Percentiles rank a stretch among this genome's conserved stretches.
Evolutionary conservation across 2,329 filamentous ascomycete genomes (phyloP).

Genomic region (Raffaelea arxii): DNA sequence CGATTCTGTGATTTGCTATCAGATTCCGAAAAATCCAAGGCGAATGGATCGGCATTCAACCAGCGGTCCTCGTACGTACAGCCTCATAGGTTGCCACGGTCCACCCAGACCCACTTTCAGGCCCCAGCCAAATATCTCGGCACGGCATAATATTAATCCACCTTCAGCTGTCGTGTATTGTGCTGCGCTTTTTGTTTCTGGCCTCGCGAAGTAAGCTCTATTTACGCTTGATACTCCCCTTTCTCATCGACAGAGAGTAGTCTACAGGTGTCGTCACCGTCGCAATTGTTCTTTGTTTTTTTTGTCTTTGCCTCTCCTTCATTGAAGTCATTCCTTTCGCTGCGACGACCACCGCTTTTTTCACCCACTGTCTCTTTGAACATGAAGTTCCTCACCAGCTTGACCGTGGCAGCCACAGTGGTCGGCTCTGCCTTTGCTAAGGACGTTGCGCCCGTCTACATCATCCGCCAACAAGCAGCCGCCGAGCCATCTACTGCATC

Average conservation of each 20-base stretch:
- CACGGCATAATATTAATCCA: slow-evolving; percentile 8
- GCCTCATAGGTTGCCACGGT: neutral
- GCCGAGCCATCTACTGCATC: slow-evolving; percentile 13
- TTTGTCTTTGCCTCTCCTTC: neutral
- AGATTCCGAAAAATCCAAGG: too few species aligned
- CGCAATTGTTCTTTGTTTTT: neutral
- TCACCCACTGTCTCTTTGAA: slow-evolving; percentile 1
- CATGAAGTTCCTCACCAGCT: slow-evolving; percentile 22
- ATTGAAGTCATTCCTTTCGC: neutral
- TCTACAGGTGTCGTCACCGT: neutral
- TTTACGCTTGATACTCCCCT: neutral
- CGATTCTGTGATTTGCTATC: too few species aligned
- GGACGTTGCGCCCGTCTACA: slow-evolving; percentile 41
- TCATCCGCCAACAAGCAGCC: slow-evolving; percentile 30
- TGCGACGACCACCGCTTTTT: neutral
- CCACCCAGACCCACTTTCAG: too few species aligned
- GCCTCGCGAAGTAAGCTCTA: neutral
- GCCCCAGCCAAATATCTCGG: neutral
- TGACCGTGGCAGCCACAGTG: slow-evolving; percentile 20
- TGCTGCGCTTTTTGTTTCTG: neutral
- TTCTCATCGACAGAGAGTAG: neutral
- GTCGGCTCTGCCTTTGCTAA: slow-evolving; percentile 21
- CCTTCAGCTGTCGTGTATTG: neutral
- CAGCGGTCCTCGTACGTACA: too few species aligned
- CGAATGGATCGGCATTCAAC: too few species aligned